Base-by-base conservation (phyloP, 495 filamentous ascomycete genomes). In the Neurospora sp. region DNA sequence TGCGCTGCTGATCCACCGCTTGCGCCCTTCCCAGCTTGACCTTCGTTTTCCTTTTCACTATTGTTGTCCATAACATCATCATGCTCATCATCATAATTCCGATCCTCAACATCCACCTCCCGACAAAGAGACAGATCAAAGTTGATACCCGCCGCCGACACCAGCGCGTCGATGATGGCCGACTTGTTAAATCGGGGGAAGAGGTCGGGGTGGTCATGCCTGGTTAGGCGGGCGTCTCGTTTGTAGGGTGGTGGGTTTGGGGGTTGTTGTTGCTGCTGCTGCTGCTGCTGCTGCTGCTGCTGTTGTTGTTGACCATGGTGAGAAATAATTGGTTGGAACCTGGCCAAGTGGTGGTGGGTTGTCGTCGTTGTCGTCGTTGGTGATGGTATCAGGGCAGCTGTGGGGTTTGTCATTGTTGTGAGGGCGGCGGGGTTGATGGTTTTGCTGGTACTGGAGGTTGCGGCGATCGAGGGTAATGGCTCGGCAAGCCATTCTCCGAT, bases 401-500 rank as follows among this genome's bases (percentile, higher is more conserved):
- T 39, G 14, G 22, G 20, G 10, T 38, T 39, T 20, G 46, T 69
- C 59, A 9, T 70, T 40, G 40, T 61, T 69, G 65, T 68, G 59
- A 39, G 69, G n/a, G n/a, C 69, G 39, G 37, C 31, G 11, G 72
- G 38, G 20, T 71, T 71, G 46, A 61, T 53, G 35, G 40, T 68
- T 41, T 68, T 31, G 40, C 35, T 65, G 73, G 46, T 69, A 37
- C 9, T 71, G 31, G 41, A 39, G n/a, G 61, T 22, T 27, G 40
- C 22, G n/a, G 71, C 37, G 18, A 53, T 72, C 12, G 73, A 41
- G 2, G 40, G 73, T 2, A 48, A 44, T 4, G 79, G 78, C 48
- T 80, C 78, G 38, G 79, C 75, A 41, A 80, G 77, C 78, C 77
- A 80, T 41, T 80, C 78, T 68, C 77, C 73, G 46, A 81, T 80